These are phyloP conservation scores for Sphagnum tenellum DNA, from an alignment of 225 moss, liverwort and hornwort species.

Conservation along the genomic window DNA sequence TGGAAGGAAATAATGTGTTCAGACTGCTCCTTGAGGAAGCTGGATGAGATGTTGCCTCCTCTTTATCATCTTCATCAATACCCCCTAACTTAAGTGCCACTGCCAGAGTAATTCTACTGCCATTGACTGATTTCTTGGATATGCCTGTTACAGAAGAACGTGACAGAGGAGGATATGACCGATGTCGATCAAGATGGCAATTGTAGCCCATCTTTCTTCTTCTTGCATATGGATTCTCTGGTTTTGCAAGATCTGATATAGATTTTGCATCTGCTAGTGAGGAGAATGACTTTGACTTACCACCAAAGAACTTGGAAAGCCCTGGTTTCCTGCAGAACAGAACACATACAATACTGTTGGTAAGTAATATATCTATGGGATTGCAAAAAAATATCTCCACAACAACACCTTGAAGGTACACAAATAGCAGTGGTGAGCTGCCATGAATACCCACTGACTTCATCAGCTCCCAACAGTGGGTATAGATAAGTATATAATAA, in stretches of 20 bases:
- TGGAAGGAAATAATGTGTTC: slow-evolving; percentile 17
- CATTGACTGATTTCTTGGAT: slow-evolving; percentile 45
- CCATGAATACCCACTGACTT: too few species aligned
- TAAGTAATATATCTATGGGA: too few species aligned
- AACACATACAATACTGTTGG: background rate
- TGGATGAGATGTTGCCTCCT: slow-evolving; percentile 5
- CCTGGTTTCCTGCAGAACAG: slow-evolving; percentile 55
- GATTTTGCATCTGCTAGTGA: slow-evolving; percentile 54
- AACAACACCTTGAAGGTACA: background rate
- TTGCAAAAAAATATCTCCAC: too few species aligned
- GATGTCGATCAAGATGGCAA: slow-evolving; percentile 46
- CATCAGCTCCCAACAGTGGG: too few species aligned
- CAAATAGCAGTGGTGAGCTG: too few species aligned
- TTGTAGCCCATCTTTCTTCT: slow-evolving; percentile 50
- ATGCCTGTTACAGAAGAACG: slow-evolving; percentile 42
- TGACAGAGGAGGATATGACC: slow-evolving; percentile 64
- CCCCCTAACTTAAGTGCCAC: slow-evolving; percentile 50
- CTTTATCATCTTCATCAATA: slow-evolving; percentile 20
- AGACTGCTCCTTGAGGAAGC: background rate
- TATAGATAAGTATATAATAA: too few species aligned
- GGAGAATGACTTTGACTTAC: slow-evolving; percentile 79
- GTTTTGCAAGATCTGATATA: slow-evolving; percentile 64
- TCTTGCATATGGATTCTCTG: slow-evolving; percentile 69
- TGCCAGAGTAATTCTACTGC: slow-evolving; percentile 48
- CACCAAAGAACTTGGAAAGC: slow-evolving; percentile 69